Percentiles rank a stretch among this genome's conserved stretches.
These are phyloP conservation scores for Brassica hybrid DNA, from an alignment of 441 rosid genomes.

Conservation along the genomic window DNA sequence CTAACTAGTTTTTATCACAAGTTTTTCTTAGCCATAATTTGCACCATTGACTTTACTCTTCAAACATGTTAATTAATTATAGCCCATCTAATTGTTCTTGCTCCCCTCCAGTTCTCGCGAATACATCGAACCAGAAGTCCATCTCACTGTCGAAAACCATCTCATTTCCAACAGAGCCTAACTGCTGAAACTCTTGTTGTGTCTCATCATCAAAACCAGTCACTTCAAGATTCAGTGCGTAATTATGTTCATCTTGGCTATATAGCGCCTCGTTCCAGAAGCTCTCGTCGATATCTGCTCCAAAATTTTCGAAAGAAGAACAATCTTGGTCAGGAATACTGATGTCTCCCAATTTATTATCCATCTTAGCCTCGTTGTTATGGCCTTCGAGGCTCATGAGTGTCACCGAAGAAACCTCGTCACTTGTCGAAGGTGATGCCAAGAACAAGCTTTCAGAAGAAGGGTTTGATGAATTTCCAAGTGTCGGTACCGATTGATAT, in stretches of 20 bases:
- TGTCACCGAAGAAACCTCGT: slow-evolving; percentile 56
- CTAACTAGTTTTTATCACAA: slow-evolving; percentile 16
- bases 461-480: slow-evolving; percentile 35
- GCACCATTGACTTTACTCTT: not conserved
- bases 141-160: slow-evolving; percentile 46
- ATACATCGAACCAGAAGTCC: slow-evolving; percentile 75
- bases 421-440: slow-evolving; percentile 61
- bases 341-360: slow-evolving; percentile 7
- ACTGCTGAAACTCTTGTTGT: slow-evolving; percentile 38
- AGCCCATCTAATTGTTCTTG: slow-evolving; percentile 39
- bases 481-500: slow-evolving; percentile 7
- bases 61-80: not conserved
- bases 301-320: slow-evolving; percentile 46
- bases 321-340: slow-evolving; percentile 29
- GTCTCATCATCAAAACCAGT: slow-evolving; percentile 31
- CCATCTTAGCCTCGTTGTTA: slow-evolving; percentile 36
- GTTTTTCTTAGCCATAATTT: not conserved
- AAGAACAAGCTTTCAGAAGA: slow-evolving; percentile 40
- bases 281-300: slow-evolving; percentile 63
- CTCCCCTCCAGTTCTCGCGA: slow-evolving; percentile 54
- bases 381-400: slow-evolving; percentile 30
- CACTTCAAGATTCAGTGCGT: slow-evolving; percentile 18
- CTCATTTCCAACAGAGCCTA: slow-evolving; percentile 24
- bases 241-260: slow-evolving; percentile 36
- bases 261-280: slow-evolving; percentile 66